phyloP scores from a whole-genome alignment of 78 protist species.

The Pigoraptor vietnamica region DNA sequence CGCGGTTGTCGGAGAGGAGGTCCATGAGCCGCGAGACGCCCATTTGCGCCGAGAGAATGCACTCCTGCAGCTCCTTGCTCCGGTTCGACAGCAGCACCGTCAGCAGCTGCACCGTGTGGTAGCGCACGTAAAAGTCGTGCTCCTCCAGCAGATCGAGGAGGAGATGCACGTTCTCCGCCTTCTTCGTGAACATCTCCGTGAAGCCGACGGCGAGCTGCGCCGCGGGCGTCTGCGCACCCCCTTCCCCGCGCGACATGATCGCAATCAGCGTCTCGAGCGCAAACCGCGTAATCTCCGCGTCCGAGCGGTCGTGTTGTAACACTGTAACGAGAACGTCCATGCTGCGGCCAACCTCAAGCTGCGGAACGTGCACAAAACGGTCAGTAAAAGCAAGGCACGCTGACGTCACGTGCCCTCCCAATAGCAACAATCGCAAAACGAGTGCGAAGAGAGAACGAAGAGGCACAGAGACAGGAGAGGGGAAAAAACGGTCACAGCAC shows the following conservation, averaged over 20 bases:
- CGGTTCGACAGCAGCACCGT: constrained; percentile 20
- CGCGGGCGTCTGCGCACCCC: neutral
- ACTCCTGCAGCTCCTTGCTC: constrained; percentile 9
- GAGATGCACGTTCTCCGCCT: neutral
- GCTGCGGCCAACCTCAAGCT: constrained; percentile 18
- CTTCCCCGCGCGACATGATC: neutral
- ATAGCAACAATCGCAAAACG: no score
- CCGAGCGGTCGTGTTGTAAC: constrained; percentile 17
- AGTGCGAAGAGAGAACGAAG: no score
- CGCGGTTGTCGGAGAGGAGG: constrained; percentile 23
- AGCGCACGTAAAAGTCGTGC: constrained; percentile 31
- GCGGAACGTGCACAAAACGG: no score
- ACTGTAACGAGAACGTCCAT: constrained; percentile 5
- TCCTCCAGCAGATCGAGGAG: constrained; percentile 2
- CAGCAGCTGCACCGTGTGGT: constrained; percentile 27
- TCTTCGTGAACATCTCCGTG: constrained; percentile 20
- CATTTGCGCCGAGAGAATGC: constrained; percentile 20
- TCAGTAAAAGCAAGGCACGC: neutral
- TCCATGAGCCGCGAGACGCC: constrained; percentile 48
- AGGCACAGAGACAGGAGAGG: no score
- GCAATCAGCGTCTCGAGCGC: constrained; percentile 16
- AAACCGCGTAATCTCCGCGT: constrained; percentile 1
- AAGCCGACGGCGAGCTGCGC: neutral
- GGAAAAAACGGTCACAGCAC: no score
- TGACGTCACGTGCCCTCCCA: neutral